Evolutionary conservation across 2,329 filamentous ascomycete species (phyloP).

Genomic region (Penicillium psychrosexuale): DNA sequence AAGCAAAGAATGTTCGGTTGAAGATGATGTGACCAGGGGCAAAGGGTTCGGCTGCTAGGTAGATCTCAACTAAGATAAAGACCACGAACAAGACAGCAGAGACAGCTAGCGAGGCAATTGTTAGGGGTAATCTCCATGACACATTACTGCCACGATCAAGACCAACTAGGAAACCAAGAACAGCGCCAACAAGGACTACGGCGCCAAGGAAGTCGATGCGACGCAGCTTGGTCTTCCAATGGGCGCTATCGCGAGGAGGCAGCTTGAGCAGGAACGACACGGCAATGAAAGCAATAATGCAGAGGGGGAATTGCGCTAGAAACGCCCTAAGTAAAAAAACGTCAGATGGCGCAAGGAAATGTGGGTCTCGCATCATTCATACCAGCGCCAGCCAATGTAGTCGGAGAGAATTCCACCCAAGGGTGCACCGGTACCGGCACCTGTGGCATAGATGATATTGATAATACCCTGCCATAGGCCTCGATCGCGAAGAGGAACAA

Average conservation of each 20-base stretch:
- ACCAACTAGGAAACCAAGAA: constrained; percentile 64
- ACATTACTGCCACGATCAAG: constrained; percentile 71
- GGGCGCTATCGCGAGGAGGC: constrained; percentile 55
- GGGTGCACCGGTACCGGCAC: constrained; percentile 67
- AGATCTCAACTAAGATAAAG: constrained; percentile 68
- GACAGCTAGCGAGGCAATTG: constrained; percentile 56
- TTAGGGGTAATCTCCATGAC: constrained; percentile 60
- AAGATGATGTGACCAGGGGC: constrained; percentile 72
- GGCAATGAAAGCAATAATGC: constrained; percentile 61
- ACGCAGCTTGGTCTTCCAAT: constrained; percentile 64
- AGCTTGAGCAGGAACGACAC: constrained; percentile 63
- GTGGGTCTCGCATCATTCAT: constrained; percentile 25
- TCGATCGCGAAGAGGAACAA: constrained; percentile 65
- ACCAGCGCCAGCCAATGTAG: constrained; percentile 72
- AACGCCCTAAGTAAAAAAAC: constrained; percentile 57
- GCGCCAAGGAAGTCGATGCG: constrained; percentile 74
- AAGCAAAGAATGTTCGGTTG: constrained; percentile 62
- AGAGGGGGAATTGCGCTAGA: constrained; percentile 66
- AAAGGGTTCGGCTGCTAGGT: constrained; percentile 67
- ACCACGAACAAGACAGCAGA: constrained; percentile 59
- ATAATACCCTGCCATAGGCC: constrained; percentile 72
- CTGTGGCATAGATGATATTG: constrained; percentile 68
- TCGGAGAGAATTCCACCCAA: constrained; percentile 70
- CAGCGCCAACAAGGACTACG: constrained; percentile 61
- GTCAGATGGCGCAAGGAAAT: constrained; percentile 11